Evolutionary conservation across 2,329 filamentous ascomycete genomes (phyloP), one percentile per base, ranked within the genome.

Genomic region (Stagonosporopsis vannaccii): DNA sequence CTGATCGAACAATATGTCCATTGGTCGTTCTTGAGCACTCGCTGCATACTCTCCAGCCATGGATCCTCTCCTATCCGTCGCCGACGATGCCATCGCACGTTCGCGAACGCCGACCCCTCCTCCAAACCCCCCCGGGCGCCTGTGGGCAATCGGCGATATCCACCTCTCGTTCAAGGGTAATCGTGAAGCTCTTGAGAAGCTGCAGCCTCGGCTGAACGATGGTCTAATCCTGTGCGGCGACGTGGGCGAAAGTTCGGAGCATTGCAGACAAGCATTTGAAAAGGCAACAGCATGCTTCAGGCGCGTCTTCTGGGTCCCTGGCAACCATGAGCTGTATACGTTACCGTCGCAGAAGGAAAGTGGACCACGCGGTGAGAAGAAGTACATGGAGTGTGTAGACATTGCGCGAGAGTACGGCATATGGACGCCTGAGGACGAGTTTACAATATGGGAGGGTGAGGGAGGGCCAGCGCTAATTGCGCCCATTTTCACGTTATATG

Each of bases 311-410:
- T 86, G 84, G 84, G 80, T 80, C 7, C 83, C 83, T 0, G 84
- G 84, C 5, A 85, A 85, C 65, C 83, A 86, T 61, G 83, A 85
- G 73, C 77, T 86, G 9, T 86, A 85, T 68, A 83, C 81, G 1
- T 66, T 84, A 49, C 76, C 78, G 1, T 68, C 74, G 4, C 66
- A 77, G 22, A 72, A 76, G 41, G 73, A 75, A 32, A 42, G 60
- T 3, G 72, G 70, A 4, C 72, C 79, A 3, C 70, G 78, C 4
- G 84, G 84, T 51, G 80, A 82, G 65, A 75, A 71, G 43, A 86
- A 85, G 67, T 86, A 86, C 71, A 71, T 78, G 56, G 79, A 82
- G 46, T 86, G 84, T 67, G 75, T 86, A 11, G 76, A 77, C n/a
- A 66, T 83, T 4, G 84, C 84, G 22, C 79, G 81, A 9, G 73